These are phyloP conservation scores for Lachnellula suecica DNA, from an alignment of 2,329 filamentous ascomycete species.

Conservation along the genomic window DNA sequence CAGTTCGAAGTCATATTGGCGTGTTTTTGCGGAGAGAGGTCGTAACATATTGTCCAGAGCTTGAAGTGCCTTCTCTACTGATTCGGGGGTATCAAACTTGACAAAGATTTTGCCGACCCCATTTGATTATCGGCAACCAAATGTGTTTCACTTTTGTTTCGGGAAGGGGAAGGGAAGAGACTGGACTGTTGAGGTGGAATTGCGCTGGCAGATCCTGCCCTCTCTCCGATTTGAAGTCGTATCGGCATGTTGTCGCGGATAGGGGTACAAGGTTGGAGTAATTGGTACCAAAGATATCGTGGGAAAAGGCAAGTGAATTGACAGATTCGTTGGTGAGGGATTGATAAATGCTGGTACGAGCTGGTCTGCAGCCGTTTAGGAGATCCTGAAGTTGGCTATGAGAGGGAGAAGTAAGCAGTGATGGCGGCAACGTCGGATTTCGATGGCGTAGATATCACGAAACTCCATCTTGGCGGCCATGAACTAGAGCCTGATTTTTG, in stretches of 20 bases:
- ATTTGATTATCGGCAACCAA: constrained; percentile 76
- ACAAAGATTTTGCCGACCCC: constrained; percentile 98
- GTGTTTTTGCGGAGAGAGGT: too few species aligned
- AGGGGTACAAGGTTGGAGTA: too few species aligned
- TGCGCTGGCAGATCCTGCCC: too few species aligned
- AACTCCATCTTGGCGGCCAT: neutral
- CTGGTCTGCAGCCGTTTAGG: constrained; percentile 57
- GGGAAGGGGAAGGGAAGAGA: too few species aligned
- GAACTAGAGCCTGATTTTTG: constrained; percentile 7
- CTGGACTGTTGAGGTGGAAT: too few species aligned
- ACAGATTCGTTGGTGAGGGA: constrained; percentile 56
- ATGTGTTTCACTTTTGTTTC: too few species aligned
- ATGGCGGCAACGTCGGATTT: constrained; percentile 49
- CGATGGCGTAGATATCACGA: neutral
- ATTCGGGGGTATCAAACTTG: constrained; percentile 80
- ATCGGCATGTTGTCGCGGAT: too few species aligned
- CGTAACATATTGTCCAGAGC: too few species aligned
- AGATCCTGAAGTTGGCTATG: constrained; percentile 60
- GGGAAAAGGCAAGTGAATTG: constrained; percentile 38
- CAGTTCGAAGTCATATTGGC: too few species aligned
- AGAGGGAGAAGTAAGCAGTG: constrained; percentile 45
- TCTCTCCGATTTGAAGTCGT: too few species aligned
- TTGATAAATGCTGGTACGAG: constrained; percentile 55
- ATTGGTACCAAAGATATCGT: constrained; percentile 23
- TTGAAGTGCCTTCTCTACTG: constrained; percentile 79